A percentile compares a stretch with the other conserved stretches of the same genome.
These are phyloP conservation scores for Baudoinia panamericana DNA, from an alignment of 495 filamentous ascomycete genomes.

Conservation along the genomic window DNA sequence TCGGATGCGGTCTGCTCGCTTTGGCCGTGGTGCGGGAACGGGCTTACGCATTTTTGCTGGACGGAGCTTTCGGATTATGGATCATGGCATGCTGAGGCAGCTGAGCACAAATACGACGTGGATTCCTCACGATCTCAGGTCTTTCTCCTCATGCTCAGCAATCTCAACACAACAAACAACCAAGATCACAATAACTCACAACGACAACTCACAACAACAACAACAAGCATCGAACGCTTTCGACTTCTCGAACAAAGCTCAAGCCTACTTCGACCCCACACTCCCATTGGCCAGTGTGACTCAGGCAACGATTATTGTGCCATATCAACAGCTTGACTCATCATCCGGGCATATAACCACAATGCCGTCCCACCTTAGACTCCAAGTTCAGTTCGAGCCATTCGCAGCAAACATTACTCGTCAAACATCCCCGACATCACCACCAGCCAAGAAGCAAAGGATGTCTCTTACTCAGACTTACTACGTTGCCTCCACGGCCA, in stretches of 20 bases:
- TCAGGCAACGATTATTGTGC: slow-evolving; percentile 12
- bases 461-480: slow-evolving; percentile 98
- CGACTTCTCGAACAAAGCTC: not conserved
- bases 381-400: slow-evolving; percentile 19
- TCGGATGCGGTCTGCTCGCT: too few species aligned
- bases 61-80: too few species aligned
- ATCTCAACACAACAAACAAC: not conserved
- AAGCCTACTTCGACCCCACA: not conserved
- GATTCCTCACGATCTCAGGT: too few species aligned
- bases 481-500: slow-evolving; percentile 90
- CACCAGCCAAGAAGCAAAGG: slow-evolving; percentile 52
- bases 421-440: slow-evolving; percentile 19
- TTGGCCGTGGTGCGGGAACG: too few species aligned
- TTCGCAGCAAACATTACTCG: slow-evolving; percentile 14
- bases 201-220: not conserved
- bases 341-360: slow-evolving; percentile 6
- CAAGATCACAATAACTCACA: not conserved
- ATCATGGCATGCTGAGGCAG: too few species aligned
- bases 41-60: too few species aligned
- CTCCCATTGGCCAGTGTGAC: slow-evolving; percentile 8
- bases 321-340: slow-evolving; percentile 15
- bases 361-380: slow-evolving; percentile 24
- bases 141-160: not conserved
- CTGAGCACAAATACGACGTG: too few species aligned
- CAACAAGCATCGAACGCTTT: not conserved